Base-by-base conservation (phyloP, 352 stramenopile genomes). In the Paralagenidium karlingii region DNA sequence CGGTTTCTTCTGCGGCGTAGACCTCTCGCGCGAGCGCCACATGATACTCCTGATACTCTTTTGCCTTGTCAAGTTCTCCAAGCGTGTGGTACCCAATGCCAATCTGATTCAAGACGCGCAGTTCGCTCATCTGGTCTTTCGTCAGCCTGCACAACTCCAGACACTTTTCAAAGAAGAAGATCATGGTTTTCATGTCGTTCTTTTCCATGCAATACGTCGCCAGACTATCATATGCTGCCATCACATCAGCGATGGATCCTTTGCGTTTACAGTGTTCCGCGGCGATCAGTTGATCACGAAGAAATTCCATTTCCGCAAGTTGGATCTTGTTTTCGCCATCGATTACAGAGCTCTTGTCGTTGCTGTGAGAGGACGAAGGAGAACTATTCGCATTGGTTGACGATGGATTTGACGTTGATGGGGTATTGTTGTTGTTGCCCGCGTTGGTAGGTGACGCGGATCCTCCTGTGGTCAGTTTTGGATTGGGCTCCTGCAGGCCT, bases 161-260 rank as follows among this genome's bases (percentile, higher is more conserved):
- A 45, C 84, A 94, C 45, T 97, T 96, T 18, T 95, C 83, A 43
- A 89, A 87, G 42, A 96, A 96, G 55, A 94, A 95, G 24, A 96
- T 78, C 55, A 84, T 82, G 11, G 87, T 96, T 41, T 86, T 79
- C 22, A 63, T 53, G 54, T 96, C 86, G 13, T 77, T 55, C 25
- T 83, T 81, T 51, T 86, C 68, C 16, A 55, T 45, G 18, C 78
- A 87, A 43, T 83, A 82, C 16, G 58, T 63, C 10, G 73, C 81
- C 26, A 94, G 59, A 37, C 55, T 74, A 29, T 94, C 79, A 55
- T 92, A 96, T 6, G 75, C 64, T 16, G 68, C 59, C 42, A 94
- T 88, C 11, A 96, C 81, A 11, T 79, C 62, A 1, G 57, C 56
- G 29, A 89, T 92, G 37, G 94, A 77, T 5, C 85, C 88, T n/a